Conservation (phyloP, 2,329 filamentous ascomycete genomes). For the Chaetothyriales sp. region DNA sequence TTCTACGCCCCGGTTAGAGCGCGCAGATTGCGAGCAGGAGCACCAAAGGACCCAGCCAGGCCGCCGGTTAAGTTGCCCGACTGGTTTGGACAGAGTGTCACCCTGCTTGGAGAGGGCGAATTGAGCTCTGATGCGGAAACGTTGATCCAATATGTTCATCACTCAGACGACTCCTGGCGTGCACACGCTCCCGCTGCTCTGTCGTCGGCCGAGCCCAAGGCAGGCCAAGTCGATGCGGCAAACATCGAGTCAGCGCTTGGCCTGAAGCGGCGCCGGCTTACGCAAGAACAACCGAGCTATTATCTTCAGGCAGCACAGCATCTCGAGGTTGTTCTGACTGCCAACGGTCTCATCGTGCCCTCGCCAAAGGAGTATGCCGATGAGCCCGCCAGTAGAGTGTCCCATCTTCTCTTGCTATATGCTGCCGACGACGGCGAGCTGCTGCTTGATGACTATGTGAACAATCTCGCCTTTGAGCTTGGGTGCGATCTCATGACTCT, state of each 20-base stretch:
- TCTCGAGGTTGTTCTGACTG: constrained; percentile 13
- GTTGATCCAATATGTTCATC: background rate
- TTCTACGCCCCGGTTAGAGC: constrained; percentile 12
- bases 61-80: constrained; percentile 7
- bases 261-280: background rate
- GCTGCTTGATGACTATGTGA: constrained; percentile 48
- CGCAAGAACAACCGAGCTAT: constrained; percentile 6
- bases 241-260: background rate
- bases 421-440: constrained; percentile 41
- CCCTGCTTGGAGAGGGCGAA: constrained; percentile 5
- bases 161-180: background rate
- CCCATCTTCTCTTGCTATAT: constrained; percentile 47
- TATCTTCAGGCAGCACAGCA: constrained; percentile 13
- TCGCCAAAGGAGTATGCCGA: constrained; percentile 20
- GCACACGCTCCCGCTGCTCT: background rate
- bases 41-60: constrained; percentile 4
- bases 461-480: constrained; percentile 48
- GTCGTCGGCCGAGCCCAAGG: background rate
- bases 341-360: constrained; percentile 12
- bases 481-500: constrained; percentile 29
- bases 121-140: background rate
- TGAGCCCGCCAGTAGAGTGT: constrained; percentile 37
- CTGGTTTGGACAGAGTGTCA: constrained; percentile 14
- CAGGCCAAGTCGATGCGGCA: background rate
- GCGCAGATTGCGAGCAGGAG: constrained; percentile 10